Conservation (phyloP, 805 yeast species). For the Ogataea nitratoaversa region DNA sequence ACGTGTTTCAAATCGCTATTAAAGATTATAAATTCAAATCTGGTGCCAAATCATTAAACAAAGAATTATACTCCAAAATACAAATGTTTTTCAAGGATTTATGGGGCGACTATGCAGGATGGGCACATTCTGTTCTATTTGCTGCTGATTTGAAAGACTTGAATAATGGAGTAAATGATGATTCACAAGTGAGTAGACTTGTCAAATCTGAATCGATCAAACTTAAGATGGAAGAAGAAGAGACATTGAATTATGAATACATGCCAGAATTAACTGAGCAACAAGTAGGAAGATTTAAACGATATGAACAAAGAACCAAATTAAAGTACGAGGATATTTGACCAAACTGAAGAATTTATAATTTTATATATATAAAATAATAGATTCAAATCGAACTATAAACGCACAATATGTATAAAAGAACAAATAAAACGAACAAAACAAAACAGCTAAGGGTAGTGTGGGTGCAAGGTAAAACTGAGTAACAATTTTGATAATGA, state of each 20-base stretch:
- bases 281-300: neutral
- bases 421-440: too few relatives aligned
- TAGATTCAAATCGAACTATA: too few relatives aligned
- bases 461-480: neutral
- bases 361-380: too few relatives aligned
- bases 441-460: too few relatives aligned
- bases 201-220: too few relatives aligned
- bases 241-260: too few relatives aligned
- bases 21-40: slow-evolving; percentile 65
- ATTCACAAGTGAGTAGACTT: slow-evolving; percentile 4
- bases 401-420: too few relatives aligned
- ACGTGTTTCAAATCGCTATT: slow-evolving; percentile 83
- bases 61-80: slow-evolving; percentile 50
- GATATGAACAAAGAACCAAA: neutral
- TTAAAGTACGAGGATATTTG: neutral
- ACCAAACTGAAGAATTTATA: too few relatives aligned
- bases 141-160: slow-evolving; percentile 76
- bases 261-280: neutral
- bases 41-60: slow-evolving; percentile 41
- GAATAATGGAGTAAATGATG: slow-evolving; percentile 56
- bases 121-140: slow-evolving; percentile 96
- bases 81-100: slow-evolving; percentile 53
- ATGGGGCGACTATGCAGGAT: slow-evolving; percentile 94
- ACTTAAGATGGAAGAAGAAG: slow-evolving; percentile 3
- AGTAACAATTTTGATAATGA: neutral